A percentile compares a stretch with the other conserved stretches of the same genome.
Conservation (phyloP, 2,329 filamentous ascomycete species). For the Cytospora leucostoma region DNA sequence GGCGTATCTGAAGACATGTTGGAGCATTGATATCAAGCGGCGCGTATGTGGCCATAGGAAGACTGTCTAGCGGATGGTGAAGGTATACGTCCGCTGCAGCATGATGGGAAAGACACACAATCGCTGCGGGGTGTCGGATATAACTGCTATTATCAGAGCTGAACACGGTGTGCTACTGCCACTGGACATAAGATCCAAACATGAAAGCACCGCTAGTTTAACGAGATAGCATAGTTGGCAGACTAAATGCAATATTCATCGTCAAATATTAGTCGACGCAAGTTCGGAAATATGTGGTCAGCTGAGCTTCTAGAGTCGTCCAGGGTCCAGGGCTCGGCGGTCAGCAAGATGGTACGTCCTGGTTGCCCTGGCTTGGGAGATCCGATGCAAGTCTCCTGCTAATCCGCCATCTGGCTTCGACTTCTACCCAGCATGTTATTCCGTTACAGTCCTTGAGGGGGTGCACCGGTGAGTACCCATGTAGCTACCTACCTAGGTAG, state of each 20-base stretch:
- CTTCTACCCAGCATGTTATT: no score
- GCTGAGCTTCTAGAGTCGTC: no score
- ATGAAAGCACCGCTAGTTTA: background rate
- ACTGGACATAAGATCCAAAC: background rate
- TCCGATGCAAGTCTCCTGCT: no score
- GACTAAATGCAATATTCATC: background rate
- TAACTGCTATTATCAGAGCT: background rate
- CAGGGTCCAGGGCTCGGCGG: no score
- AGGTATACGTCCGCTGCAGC: background rate
- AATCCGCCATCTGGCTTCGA: no score
- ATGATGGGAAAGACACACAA: background rate
- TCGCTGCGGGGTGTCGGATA: background rate
- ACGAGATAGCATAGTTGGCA: slow-evolving; percentile 4
- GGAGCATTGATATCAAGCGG: background rate
- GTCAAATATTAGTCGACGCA: background rate
- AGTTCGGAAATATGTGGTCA: background rate
- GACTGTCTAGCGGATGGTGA: background rate
- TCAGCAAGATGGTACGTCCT: no score
- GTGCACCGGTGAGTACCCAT: no score
- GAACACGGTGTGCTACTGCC: background rate
- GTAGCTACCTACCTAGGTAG: no score
- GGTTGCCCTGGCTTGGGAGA: no score
- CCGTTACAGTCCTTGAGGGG: no score
- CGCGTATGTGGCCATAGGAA: background rate
- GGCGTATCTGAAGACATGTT: background rate